A percentile compares a stretch with the other conserved stretches of the same genome.
These are phyloP conservation scores for Sindora glabra DNA, from an alignment of 306 rosid genomes.

Conservation along the genomic window DNA sequence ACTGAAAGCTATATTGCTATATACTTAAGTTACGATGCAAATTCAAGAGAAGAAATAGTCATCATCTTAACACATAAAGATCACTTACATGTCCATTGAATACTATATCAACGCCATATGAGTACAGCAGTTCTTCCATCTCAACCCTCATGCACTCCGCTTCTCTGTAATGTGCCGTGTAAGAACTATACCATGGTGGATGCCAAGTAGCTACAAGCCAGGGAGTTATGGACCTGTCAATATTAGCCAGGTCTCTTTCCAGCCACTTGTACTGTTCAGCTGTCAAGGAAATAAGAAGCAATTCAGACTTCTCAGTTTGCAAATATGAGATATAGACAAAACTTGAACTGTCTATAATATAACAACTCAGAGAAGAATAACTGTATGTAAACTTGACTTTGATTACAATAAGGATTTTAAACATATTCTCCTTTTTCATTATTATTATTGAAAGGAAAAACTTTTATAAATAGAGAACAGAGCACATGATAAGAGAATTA, in stretches of 20 bases:
- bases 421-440: too few species aligned
- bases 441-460: too few species aligned
- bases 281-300: constrained; percentile 16
- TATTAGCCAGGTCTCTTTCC: constrained; percentile 61
- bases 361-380: too few species aligned
- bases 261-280: constrained; percentile 75
- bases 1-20: neutral
- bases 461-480: too few species aligned
- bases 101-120: constrained; percentile 64
- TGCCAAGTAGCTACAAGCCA: constrained; percentile 88
- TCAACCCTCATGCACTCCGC: constrained; percentile 78
- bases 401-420: neutral
- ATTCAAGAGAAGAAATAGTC: neutral
- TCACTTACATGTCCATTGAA: constrained; percentile 79
- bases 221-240: constrained; percentile 70
- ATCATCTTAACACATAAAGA: neutral
- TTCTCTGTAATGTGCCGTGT: constrained; percentile 68
- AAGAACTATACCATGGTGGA: constrained; percentile 81
- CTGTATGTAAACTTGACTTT: too few species aligned
- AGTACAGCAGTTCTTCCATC: constrained; percentile 66
- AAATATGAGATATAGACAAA: too few species aligned
- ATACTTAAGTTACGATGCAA: constrained; percentile 3
- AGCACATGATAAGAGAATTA: too few species aligned
- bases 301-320: neutral
- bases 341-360: too few species aligned